Conservation (phyloP, 805 yeast species). For the Novakomyces olei region DNA sequence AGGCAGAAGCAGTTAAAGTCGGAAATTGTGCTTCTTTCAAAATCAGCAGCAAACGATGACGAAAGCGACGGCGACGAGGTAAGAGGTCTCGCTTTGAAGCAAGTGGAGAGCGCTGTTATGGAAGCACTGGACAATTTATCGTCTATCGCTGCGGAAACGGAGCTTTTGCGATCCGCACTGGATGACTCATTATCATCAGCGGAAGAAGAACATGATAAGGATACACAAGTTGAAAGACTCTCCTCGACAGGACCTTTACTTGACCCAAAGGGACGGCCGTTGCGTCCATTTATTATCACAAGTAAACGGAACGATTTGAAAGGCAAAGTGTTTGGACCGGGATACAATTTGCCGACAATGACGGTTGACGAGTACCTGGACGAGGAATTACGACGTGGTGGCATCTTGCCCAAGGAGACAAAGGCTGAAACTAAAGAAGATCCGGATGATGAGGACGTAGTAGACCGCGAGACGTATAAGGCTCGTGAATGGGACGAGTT, state of each 20-base stretch:
- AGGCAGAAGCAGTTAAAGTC: no score
- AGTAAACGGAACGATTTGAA: conserved; percentile 30
- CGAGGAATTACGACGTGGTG: conserved; percentile 66
- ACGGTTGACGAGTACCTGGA: conserved; percentile 79
- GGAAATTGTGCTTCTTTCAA: no score
- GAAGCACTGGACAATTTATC: no score
- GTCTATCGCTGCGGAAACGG: no score
- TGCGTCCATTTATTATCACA: conserved; percentile 64
- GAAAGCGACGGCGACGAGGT: no score
- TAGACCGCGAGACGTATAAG: conserved; percentile 47
- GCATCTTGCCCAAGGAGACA: conserved; percentile 25
- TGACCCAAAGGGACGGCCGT: conserved; percentile 52
- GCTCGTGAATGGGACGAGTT: conserved; percentile 86
- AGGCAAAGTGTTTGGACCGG: conserved; percentile 64
- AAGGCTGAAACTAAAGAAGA: conserved; percentile 24
- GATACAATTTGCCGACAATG: conserved; percentile 84
- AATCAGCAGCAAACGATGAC: no score
- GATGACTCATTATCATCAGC: no score
- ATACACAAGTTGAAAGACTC: no score
- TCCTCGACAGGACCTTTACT: conserved; percentile 24
- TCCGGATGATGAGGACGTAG: conserved; percentile 39
- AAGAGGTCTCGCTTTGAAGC: no score
- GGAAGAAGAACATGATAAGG: no score
- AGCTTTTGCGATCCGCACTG: no score
- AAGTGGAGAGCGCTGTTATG: no score